A percentile compares a stretch with the other conserved stretches of the same genome.
Evolutionary conservation across 2,329 filamentous ascomycete species (phyloP).

Genomic region (Davidsoniella eucalypti): DNA sequence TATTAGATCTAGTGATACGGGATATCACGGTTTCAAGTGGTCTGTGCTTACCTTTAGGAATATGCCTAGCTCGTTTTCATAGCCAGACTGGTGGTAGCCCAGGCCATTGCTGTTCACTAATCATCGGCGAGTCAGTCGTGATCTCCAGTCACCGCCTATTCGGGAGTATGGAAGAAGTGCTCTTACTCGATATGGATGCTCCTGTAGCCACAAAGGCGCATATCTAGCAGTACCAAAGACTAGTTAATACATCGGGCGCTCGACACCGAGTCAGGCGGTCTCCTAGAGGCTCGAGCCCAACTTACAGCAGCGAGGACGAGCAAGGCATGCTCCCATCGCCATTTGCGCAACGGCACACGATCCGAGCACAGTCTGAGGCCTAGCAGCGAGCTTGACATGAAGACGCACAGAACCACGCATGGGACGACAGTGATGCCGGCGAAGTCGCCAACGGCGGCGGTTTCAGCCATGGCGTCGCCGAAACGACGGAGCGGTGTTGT

Average conservation of each 20-base stretch:
- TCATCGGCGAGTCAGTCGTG: not conserved
- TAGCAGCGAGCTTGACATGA: slow-evolving; percentile 18
- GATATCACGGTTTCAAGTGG: not conserved
- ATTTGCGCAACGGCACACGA: slow-evolving; percentile 19
- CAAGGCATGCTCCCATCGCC: slow-evolving; percentile 21
- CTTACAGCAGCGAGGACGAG: slow-evolving; percentile 19
- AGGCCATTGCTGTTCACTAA: slow-evolving; percentile 11
- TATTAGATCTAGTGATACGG: not conserved
- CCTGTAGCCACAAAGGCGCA: slow-evolving; percentile 10
- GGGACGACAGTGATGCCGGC: slow-evolving; percentile 13
- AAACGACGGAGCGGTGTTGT: no score
- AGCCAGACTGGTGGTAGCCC: not conserved
- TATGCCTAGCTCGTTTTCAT: not conserved
- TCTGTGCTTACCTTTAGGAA: slow-evolving; percentile 10
- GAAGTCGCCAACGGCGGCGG: slow-evolving; percentile 9
- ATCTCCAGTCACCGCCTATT: not conserved
- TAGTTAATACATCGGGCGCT: not conserved
- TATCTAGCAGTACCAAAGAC: not conserved
- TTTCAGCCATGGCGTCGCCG: not conserved
- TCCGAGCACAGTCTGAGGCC: slow-evolving; percentile 22
- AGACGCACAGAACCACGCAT: slow-evolving; percentile 13
- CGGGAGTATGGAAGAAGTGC: no score
- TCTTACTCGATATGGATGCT: slow-evolving; percentile 12
- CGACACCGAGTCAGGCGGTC: no score
- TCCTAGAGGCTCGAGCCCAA: not conserved